phyloP scores from a whole-genome alignment of 345 rosid genomes.

The Triadica sebifera region DNA sequence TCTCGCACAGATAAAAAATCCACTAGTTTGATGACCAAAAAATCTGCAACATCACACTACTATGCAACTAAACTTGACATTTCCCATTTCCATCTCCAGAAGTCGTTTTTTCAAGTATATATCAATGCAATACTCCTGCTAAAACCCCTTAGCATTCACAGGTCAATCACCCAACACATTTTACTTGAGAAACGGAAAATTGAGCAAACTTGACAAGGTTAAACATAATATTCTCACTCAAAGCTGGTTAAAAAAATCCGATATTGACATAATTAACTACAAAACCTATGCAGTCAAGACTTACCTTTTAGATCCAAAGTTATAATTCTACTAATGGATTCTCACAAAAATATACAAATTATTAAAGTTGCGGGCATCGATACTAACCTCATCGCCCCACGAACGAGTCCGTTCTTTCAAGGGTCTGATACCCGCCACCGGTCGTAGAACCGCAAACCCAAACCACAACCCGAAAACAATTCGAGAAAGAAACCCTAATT shows the following conservation, averaged over 20 bases:
- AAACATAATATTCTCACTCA: neutral
- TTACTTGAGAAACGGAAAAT: neutral
- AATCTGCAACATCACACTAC: neutral
- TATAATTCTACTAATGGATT: neutral
- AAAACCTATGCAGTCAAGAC: constrained; percentile 19
- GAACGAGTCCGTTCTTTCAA: constrained; percentile 76
- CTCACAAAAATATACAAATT: constrained; percentile 10
- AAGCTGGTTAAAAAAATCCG: constrained; percentile 2
- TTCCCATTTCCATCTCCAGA: neutral
- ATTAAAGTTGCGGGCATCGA: neutral
- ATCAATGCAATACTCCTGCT: neutral
- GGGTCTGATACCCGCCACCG: constrained; percentile 69
- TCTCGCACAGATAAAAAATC: neutral
- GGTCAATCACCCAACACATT: neutral
- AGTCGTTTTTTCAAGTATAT: neutral
- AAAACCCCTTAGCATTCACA: neutral
- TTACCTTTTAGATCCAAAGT: constrained; percentile 11
- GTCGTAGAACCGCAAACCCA: constrained; percentile 42
- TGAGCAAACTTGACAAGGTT: neutral
- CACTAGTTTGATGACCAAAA: neutral
- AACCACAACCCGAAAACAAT: constrained; percentile 54
- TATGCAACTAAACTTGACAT: neutral
- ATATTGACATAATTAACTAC: constrained; percentile 9
- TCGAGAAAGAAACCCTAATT: constrained; percentile 41
- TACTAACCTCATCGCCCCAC: constrained; percentile 95